phyloP scores from a whole-genome alignment of 331 rosid species.

The Pyrus hybrid region DNA sequence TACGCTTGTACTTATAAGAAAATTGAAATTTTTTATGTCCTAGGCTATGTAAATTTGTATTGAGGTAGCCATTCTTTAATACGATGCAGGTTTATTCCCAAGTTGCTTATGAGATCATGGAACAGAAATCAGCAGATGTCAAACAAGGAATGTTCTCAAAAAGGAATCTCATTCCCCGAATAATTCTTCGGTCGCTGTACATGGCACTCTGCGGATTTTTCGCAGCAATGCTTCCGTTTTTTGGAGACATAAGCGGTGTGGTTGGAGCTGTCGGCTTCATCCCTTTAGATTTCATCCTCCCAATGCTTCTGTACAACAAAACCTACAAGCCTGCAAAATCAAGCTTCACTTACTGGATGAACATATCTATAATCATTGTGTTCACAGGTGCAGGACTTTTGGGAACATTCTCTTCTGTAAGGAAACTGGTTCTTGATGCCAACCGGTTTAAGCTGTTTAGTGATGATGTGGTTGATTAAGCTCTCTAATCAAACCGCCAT shows the following conservation, averaged over 20 bases:
- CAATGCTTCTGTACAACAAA: conserved; percentile 80
- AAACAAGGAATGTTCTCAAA: conserved; percentile 63
- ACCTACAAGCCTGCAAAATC: conserved; percentile 58
- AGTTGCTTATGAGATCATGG: conserved; percentile 93
- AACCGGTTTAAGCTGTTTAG: conserved; percentile 57
- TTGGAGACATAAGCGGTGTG: conserved; percentile 70
- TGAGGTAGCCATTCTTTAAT: background rate
- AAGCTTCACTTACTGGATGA: conserved; percentile 55
- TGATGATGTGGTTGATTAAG: conserved; percentile 45
- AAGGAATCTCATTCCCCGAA: conserved; percentile 66
- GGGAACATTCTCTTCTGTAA: conserved; percentile 70
- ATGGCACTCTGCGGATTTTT: conserved; percentile 59
- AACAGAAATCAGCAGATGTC: conserved; percentile 65
- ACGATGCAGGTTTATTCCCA: conserved; percentile 73
- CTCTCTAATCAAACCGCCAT: background rate
- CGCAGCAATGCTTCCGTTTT: conserved; percentile 87
- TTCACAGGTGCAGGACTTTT: conserved; percentile 61
- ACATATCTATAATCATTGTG: conserved; percentile 49
- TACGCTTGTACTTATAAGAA: background rate
- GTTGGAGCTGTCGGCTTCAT: conserved; percentile 91
- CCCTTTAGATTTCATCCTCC: conserved; percentile 81
- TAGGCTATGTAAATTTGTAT: background rate
- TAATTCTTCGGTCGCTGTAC: conserved; percentile 63
- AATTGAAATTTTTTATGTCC: background rate
- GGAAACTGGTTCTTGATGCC: conserved; percentile 75